phyloP scores from a whole-genome alignment of 495 filamentous ascomycete species.

The Aeminium ludgeri region DNA sequence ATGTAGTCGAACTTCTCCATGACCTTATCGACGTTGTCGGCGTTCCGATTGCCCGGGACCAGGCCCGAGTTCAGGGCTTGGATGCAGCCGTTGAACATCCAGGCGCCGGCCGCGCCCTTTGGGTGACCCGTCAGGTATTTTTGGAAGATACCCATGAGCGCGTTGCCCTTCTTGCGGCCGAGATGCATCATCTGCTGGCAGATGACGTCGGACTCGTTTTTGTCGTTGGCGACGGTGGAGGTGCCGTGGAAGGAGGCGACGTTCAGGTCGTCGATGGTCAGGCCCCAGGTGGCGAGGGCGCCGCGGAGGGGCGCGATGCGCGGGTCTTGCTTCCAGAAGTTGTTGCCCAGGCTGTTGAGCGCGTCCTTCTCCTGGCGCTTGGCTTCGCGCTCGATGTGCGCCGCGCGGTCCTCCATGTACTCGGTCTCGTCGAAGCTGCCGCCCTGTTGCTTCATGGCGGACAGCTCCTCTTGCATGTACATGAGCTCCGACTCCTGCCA shows the following conservation, averaged over 20 bases:
- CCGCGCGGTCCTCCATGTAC: slow-evolving; percentile 69
- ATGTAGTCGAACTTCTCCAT: slow-evolving; percentile 98
- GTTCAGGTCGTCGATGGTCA: slow-evolving; percentile 88
- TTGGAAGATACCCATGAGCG: slow-evolving; percentile 94
- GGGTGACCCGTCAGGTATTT: slow-evolving; percentile 98
- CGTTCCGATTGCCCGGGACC: slow-evolving; percentile 93
- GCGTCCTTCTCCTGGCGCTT: slow-evolving; percentile 81
- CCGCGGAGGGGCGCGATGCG: slow-evolving; percentile 89
- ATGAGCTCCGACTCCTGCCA: slow-evolving; percentile 92
- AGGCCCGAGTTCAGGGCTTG: slow-evolving; percentile 86
- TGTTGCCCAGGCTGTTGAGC: slow-evolving; percentile 79
- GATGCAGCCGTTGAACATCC: slow-evolving; percentile 98
- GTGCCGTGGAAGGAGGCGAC: slow-evolving; percentile 98
- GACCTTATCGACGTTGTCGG: slow-evolving; percentile 88
- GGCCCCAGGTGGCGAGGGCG: slow-evolving; percentile 89
- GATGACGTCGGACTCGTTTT: slow-evolving; percentile 96
- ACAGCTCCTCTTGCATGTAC: slow-evolving; percentile 78
- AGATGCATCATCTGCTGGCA: slow-evolving; percentile 94
- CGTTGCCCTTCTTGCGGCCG: slow-evolving; percentile 88
- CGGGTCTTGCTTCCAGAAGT: slow-evolving; percentile 92
- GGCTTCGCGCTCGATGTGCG: slow-evolving; percentile 80
- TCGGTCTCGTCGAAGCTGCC: slow-evolving; percentile 56
- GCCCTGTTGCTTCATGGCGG: slow-evolving; percentile 73
- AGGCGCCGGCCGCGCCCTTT: slow-evolving; percentile 96
- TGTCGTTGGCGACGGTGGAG: slow-evolving; percentile 96